A percentile compares a stretch with the other conserved stretches of the same genome.
Evolutionary conservation across 139 green algal genomes (phyloP).

Genomic region (Penium margaritaceum): DNA sequence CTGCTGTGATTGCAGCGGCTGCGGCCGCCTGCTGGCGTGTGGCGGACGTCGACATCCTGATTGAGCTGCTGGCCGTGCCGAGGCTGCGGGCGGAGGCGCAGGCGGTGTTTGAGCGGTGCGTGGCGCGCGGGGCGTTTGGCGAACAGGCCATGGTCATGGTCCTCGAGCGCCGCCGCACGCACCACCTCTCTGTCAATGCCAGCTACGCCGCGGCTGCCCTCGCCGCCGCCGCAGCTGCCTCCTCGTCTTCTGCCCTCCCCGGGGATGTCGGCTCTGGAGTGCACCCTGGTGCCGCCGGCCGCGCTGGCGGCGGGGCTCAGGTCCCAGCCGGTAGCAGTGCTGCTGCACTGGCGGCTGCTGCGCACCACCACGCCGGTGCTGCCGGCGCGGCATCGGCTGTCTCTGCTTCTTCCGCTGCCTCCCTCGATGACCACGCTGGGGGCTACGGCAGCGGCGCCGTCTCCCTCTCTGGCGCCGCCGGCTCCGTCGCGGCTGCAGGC

Average conservation of each 20-base stretch:
- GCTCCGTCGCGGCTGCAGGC: neutral
- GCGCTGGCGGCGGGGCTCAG: neutral
- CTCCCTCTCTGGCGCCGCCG: neutral
- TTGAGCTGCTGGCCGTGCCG: constrained; percentile 39
- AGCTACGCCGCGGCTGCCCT: too few species aligned
- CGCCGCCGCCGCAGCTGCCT: constrained; percentile 7
- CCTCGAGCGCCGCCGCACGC: constrained; percentile 50
- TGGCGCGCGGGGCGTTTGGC: constrained; percentile 29
- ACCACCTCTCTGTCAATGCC: too few species aligned
- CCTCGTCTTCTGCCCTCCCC: neutral
- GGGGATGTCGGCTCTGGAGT: neutral
- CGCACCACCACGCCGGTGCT: neutral
- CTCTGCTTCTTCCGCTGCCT: neutral
- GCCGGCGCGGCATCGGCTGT: neutral
- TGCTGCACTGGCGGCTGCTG: neutral
- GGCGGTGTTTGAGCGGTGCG: constrained; percentile 41
- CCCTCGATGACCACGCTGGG: too few species aligned
- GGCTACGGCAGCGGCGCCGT: neutral
- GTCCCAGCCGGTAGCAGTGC: neutral
- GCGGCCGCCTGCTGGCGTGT: constrained; percentile 37
- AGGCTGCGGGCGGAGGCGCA: constrained; percentile 18
- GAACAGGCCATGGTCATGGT: constrained; percentile 47
- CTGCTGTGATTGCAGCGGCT: constrained; percentile 14
- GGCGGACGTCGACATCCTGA: constrained; percentile 43
- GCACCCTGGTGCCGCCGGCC: neutral